phyloP scores from a whole-genome alignment of 179 eudicot genomes.

The Carnegiea gigantea region DNA sequence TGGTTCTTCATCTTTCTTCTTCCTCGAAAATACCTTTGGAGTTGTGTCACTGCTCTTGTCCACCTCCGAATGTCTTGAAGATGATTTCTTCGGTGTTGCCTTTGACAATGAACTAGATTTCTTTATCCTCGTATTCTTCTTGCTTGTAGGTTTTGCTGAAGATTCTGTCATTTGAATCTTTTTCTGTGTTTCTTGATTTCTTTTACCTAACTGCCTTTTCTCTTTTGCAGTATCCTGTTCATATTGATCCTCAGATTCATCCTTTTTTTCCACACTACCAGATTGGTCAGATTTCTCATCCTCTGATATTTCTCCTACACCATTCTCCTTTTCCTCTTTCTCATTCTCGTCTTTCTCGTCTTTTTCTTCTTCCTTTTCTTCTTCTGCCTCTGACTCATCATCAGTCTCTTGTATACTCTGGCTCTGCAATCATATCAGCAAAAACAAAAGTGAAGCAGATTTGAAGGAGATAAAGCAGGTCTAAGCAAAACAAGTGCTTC shows the following conservation, averaged over 20 bases:
- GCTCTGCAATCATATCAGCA: constrained; percentile 39
- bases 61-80: constrained; percentile 46
- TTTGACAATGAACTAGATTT: constrained; percentile 50
- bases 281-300: constrained; percentile 56
- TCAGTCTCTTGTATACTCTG: constrained; percentile 48
- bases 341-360: constrained; percentile 36
- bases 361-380: neutral
- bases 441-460: constrained; percentile 1
- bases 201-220: constrained; percentile 35
- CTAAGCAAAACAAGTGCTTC: neutral
- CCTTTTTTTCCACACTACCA: constrained; percentile 49
- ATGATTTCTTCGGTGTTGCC: constrained; percentile 45
- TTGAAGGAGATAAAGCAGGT: neutral
- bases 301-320: constrained; percentile 43
- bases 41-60: constrained; percentile 34
- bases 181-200: constrained; percentile 44
- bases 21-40: constrained; percentile 69
- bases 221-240: constrained; percentile 49
- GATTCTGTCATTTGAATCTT: constrained; percentile 43
- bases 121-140: constrained; percentile 41
- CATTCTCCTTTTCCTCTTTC: constrained; percentile 52
- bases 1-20: constrained; percentile 55
- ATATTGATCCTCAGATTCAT: constrained; percentile 55
- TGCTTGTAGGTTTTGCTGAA: constrained; percentile 46
- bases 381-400: constrained; percentile 41